Conservation (phyloP, 2,329 filamentous ascomycete species). For the Sporothrix pseudoabietina region DNA sequence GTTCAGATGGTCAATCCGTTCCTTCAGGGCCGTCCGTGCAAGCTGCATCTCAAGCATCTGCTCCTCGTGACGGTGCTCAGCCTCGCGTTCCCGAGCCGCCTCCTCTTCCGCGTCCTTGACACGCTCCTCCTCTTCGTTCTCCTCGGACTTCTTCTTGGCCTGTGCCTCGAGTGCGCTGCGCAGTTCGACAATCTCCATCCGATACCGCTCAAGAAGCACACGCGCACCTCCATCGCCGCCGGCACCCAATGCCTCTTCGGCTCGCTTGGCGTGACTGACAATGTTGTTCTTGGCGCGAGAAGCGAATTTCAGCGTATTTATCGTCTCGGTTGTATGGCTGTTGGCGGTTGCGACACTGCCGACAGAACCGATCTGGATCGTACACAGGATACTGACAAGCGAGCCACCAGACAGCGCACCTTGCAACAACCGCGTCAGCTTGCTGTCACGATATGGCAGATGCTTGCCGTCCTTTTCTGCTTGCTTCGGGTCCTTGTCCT, state of each 20-base stretch:
- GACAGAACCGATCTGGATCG: constrained; percentile 82
- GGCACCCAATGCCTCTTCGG: constrained; percentile 80
- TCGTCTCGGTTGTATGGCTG: constrained; percentile 80
- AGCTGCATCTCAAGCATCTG: constrained; percentile 99
- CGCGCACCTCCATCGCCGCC: constrained; percentile 84
- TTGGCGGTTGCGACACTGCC: constrained; percentile 70
- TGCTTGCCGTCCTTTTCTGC: constrained; percentile 86
- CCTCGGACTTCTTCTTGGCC: constrained; percentile 66
- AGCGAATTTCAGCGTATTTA: constrained; percentile 96
- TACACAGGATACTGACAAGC: constrained; percentile 95
- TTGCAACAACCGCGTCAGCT: constrained; percentile 89
- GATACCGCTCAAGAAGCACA: constrained; percentile 87
- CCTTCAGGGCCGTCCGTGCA: constrained; percentile 90
- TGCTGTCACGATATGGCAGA: constrained; percentile 95
- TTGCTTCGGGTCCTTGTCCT: constrained; percentile 74
- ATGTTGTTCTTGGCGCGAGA: constrained; percentile 97
- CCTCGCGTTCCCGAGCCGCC: constrained; percentile 73
- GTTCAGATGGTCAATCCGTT: constrained; percentile 96
- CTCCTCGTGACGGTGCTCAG: constrained; percentile 85
- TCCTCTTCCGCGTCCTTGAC: constrained; percentile 70
- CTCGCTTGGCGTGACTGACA: constrained; percentile 92
- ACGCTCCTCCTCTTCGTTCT: constrained; percentile 60
- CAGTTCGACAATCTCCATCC: constrained; percentile 86
- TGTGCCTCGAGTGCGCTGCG: constrained; percentile 81
- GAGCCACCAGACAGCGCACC: constrained; percentile 91